Evolutionary conservation across 192 early-diverging fungal genomes (phyloP), one percentile per base, ranked within the genome.

Genomic region (Linnemannia elongata): DNA sequence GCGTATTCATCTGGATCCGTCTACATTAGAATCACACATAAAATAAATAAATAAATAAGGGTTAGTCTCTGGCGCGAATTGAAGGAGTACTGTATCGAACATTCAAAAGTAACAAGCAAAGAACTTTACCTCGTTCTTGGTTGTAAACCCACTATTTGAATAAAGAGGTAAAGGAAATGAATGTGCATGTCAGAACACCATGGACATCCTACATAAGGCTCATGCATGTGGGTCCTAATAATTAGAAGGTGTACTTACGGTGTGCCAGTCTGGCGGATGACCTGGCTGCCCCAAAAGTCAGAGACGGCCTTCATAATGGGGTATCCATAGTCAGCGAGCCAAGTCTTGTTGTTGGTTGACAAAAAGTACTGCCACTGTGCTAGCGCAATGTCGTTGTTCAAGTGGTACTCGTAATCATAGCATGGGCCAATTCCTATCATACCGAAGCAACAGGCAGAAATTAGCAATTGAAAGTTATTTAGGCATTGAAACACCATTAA

Each of bases 301-400:
- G 86, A 88, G 10, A 88, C 86, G 2, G 73, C 76, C 30, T 81
- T 74, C 86, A 88, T 88, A 10, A 88, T 88, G 7, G 86, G 86
- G 54, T 88, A 88, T 20, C 76, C 86, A 39, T 88, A 78, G 30
- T 88, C 86, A 20, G 39, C 80, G 15, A 88, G 66, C 86, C 86
- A 88, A n/a, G 80, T 79, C 49, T 82, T 60, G 69, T 88, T 79
- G 24, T 74, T 73, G 7, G 86, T 88, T 0, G 79, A 55, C 22
- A 88, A 36, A 42, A 75, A 88, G 60, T 88, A 88, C 36, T 88
- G 86, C 86, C 86, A 88, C 38, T 88, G 86, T 2, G 86, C 71
- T 35, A 88, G 73, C 4, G 86, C 86, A 79, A 88, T 88, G 66
- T 88, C 86, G 38, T 88, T 88, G 71, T 88, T 88, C 73, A 88